Evolutionary conservation across 2,329 filamentous ascomycete species (phyloP).

Genomic region (Calonectria hongkongensis): DNA sequence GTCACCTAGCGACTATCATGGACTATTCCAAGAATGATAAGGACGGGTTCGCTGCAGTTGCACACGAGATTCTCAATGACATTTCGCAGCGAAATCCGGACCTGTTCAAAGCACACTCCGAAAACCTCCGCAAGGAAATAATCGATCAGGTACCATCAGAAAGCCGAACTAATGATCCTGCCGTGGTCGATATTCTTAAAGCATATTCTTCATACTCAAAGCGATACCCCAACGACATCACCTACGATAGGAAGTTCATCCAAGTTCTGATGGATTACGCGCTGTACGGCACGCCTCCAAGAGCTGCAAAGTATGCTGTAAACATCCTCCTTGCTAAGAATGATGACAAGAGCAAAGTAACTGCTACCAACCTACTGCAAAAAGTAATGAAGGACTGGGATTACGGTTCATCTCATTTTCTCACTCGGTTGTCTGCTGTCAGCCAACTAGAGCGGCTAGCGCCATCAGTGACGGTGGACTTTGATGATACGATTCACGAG

Average conservation of each 20-base stretch:
- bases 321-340: constrained; percentile 88
- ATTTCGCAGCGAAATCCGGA: constrained; percentile 93
- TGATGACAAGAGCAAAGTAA: constrained; percentile 85
- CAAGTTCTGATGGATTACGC: constrained; percentile 90
- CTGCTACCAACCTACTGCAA: constrained; percentile 87
- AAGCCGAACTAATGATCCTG: constrained; percentile 79
- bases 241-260: constrained; percentile 85
- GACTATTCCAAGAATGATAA: constrained; percentile 90
- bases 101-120: constrained; percentile 93
- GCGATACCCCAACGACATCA: constrained; percentile 89
- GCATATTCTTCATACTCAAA: constrained; percentile 94
- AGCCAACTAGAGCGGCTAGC: constrained; percentile 86
- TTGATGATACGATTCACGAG: constrained; percentile 85
- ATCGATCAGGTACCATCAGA: constrained; percentile 86
- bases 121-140: constrained; percentile 91
- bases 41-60: constrained; percentile 83
- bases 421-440: constrained; percentile 83
- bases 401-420: constrained; percentile 83
- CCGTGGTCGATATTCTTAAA: constrained; percentile 92
- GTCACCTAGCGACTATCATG: constrained; percentile 93
- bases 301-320: constrained; percentile 94
- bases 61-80: constrained; percentile 92
- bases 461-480: constrained; percentile 82
- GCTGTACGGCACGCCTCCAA: constrained; percentile 85
- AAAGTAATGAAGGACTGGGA: constrained; percentile 84